Evolutionary conservation across 768 basidiomycete species (phyloP).

Genomic region (Boletus coccyginus): DNA sequence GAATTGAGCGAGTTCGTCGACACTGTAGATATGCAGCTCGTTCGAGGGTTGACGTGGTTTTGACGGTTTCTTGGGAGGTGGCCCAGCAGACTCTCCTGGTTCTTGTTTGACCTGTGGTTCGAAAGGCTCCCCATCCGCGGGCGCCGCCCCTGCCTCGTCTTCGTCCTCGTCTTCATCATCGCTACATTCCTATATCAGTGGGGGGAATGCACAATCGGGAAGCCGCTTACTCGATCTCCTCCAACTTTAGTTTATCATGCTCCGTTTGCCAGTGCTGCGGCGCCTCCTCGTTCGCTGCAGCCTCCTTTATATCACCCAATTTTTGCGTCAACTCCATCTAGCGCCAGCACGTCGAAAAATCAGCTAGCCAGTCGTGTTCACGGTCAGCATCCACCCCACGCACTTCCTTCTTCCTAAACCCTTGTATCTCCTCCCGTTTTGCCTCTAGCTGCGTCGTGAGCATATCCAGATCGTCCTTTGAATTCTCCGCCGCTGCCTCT

Average conservation of each 20-base stretch:
- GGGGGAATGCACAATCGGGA: not conserved
- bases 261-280: slow-evolving; percentile 63
- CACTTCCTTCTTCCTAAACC: slow-evolving; percentile 83
- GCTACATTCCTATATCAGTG: slow-evolving; percentile 9
- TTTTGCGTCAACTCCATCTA: slow-evolving; percentile 81
- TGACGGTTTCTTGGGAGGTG: slow-evolving; percentile 23
- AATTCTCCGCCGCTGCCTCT: slow-evolving; percentile 69
- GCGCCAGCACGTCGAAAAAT: not conserved
- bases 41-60: slow-evolving; percentile 42
- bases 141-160: slow-evolving; percentile 42
- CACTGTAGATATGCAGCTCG: slow-evolving; percentile 68
- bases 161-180: slow-evolving; percentile 58
- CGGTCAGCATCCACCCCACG: slow-evolving; percentile 16
- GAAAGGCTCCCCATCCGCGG: slow-evolving; percentile 30
- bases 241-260: slow-evolving; percentile 74
- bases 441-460: slow-evolving; percentile 75
- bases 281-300: slow-evolving; percentile 49
- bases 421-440: slow-evolving; percentile 72
- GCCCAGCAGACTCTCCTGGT: slow-evolving; percentile 29
- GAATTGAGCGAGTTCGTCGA: slow-evolving; percentile 66
- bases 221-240: slow-evolving; percentile 86
- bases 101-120: slow-evolving; percentile 44
- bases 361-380: not conserved
- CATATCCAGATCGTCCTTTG: slow-evolving; percentile 76
- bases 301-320: slow-evolving; percentile 59